phyloP scores from a whole-genome alignment of 2,329 filamentous ascomycete genomes.

The Penicillium psychrosexuale region DNA sequence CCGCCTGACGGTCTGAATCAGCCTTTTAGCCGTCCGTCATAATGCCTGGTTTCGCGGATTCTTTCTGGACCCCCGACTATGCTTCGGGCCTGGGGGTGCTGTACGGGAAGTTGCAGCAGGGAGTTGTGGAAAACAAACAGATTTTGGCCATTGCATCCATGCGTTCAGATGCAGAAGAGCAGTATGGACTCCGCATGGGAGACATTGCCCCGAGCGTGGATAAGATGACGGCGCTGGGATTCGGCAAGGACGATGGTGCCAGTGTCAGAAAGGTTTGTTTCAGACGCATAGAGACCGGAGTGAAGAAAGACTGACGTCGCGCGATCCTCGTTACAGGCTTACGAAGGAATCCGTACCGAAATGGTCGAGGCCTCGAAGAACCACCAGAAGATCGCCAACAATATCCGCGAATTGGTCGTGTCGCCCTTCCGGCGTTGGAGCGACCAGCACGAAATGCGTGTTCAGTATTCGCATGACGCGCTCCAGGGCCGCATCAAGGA shows the following conservation, averaged over 20 bases:
- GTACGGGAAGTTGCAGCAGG: constrained; percentile 95
- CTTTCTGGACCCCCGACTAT: constrained; percentile 98
- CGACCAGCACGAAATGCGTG: constrained; percentile 84
- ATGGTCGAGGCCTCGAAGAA: constrained; percentile 88
- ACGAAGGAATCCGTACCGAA: constrained; percentile 85
- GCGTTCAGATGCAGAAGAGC: constrained; percentile 92
- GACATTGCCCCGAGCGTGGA: constrained; percentile 82
- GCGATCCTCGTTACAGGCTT: constrained; percentile 59
- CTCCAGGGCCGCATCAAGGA: constrained; percentile 86
- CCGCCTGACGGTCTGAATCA: neutral
- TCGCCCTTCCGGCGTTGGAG: constrained; percentile 95
- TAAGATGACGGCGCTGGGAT: constrained; percentile 72
- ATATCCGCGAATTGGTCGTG: constrained; percentile 92
- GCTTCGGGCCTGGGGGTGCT: constrained; percentile 91
- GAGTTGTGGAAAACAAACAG: constrained; percentile 91
- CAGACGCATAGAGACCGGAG: neutral
- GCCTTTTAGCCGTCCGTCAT: constrained; percentile 34
- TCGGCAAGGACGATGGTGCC: constrained; percentile 87
- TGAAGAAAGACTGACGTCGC: neutral
- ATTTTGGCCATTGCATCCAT: constrained; percentile 85
- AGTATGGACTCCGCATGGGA: constrained; percentile 74
- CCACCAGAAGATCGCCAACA: constrained; percentile 93
- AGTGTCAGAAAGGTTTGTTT: constrained; percentile 81
- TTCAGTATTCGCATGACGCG: constrained; percentile 93
- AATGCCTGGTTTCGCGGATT: constrained; percentile 89